Conservation (phyloP, 2,329 filamentous ascomycete species). For the Aspergillus udagawae region DNA sequence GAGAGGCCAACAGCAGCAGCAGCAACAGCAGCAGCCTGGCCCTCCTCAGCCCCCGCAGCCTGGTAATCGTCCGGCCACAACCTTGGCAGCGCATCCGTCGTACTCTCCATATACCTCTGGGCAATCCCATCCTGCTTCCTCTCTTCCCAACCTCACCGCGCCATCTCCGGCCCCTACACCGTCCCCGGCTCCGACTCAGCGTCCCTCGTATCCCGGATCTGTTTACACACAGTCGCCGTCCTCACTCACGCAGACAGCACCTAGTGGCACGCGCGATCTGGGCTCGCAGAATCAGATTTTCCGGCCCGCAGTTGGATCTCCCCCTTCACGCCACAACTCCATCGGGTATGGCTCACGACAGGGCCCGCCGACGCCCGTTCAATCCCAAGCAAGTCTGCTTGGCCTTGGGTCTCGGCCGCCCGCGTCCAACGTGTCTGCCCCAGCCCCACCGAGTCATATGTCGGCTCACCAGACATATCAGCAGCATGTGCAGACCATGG, state of each 20-base stretch:
- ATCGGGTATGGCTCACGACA: constrained; percentile 30
- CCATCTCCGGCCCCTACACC: constrained; percentile 35
- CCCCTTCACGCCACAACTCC: constrained; percentile 26
- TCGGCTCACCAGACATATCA: constrained; percentile 30
- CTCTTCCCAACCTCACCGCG: constrained; percentile 23
- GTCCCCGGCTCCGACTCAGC: constrained; percentile 27
- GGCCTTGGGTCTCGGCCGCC: constrained; percentile 27
- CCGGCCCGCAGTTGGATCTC: constrained; percentile 25
- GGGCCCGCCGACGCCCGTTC: constrained; percentile 27
- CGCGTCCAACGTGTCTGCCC: constrained; percentile 15
- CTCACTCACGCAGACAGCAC: constrained; percentile 19
- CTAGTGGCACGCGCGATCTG: constrained; percentile 29
- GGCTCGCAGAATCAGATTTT: constrained; percentile 21
- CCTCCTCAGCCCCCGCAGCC: constrained; percentile 16
- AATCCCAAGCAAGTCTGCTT: constrained; percentile 27
- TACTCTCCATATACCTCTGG: constrained; percentile 27
- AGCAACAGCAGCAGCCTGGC: constrained; percentile 20
- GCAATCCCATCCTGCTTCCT: constrained; percentile 20
- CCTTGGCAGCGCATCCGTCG: constrained; percentile 23
- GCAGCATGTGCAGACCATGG: constrained; percentile 37
- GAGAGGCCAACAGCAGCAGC: constrained; percentile 30
- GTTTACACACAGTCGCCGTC: constrained; percentile 27
- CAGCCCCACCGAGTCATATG: constrained; percentile 15
- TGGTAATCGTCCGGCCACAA: constrained; percentile 17
- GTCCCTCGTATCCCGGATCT: constrained; percentile 23